A percentile compares a stretch with the other conserved stretches of the same genome.
These are phyloP conservation scores for Vicia sativa DNA, from an alignment of 306 rosid species.

Conservation along the genomic window DNA sequence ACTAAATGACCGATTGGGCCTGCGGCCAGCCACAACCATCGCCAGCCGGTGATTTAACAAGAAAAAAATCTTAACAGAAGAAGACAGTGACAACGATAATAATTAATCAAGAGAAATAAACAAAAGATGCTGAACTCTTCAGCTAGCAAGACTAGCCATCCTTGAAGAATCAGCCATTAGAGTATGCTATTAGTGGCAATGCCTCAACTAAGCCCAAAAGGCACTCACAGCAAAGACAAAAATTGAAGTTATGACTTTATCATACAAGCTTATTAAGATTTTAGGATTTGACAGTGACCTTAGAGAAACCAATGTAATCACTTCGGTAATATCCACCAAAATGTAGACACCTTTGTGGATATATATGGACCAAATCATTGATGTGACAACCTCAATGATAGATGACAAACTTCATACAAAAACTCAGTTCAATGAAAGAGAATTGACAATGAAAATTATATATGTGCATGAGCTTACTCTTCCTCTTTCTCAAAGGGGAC, in stretches of 20 bases:
- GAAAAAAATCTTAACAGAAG: slow-evolving; percentile 6
- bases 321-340: slow-evolving; percentile 44
- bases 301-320: neutral
- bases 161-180: slow-evolving; percentile 42
- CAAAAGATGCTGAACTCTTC: slow-evolving; percentile 16
- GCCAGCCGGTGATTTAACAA: slow-evolving; percentile 17
- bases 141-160: slow-evolving; percentile 31
- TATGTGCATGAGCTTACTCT: slow-evolving; percentile 26
- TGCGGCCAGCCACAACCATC: slow-evolving; percentile 37
- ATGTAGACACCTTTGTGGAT: slow-evolving; percentile 2
- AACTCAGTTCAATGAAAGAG: neutral
- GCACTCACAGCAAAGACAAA: slow-evolving; percentile 23
- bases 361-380: slow-evolving; percentile 30
- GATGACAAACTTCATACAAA: slow-evolving; percentile 24
- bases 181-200: slow-evolving; percentile 1
- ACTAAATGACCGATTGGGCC: neutral
- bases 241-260: neutral
- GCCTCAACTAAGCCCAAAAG: slow-evolving; percentile 9
- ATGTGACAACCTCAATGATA: slow-evolving; percentile 13
- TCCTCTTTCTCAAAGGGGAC: neutral
- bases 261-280: neutral
- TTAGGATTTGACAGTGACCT: slow-evolving; percentile 37
- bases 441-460: neutral
- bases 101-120: slow-evolving; percentile 23
- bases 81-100: slow-evolving; percentile 6